Evolutionary conservation across 1,139 yeast species (phyloP).

Genomic region (Debaryomyces udenii): DNA sequence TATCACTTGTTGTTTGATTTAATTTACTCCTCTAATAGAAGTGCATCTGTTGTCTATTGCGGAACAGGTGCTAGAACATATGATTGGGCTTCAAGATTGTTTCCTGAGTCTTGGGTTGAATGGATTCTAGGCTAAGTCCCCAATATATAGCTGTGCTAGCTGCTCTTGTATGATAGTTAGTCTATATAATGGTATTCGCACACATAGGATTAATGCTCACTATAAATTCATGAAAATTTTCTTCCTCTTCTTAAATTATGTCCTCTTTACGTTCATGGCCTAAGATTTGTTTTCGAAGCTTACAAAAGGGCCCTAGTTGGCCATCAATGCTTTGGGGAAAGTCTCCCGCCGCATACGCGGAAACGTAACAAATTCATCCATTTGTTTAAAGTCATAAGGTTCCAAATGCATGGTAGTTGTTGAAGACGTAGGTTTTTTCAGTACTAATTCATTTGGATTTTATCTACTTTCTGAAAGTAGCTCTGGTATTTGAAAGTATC

Average conservation of each 20-base stretch:
- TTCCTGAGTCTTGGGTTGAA: conserved; percentile 39
- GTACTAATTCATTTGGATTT: conserved; percentile 20
- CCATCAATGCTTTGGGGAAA: conserved; percentile 79
- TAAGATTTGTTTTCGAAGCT: conserved; percentile 88
- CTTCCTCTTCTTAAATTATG: conserved; percentile 13
- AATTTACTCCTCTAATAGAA: conserved; percentile 34
- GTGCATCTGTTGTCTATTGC: conserved; percentile 44
- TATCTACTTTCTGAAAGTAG: conserved; percentile 13
- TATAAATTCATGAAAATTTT: conserved; percentile 9
- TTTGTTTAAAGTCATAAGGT: conserved; percentile 27
- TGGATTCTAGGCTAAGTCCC: conserved; percentile 19
- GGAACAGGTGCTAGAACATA: conserved; percentile 55
- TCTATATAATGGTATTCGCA: conserved; percentile 10
- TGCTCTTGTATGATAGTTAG: neutral
- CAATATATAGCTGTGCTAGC: no score
- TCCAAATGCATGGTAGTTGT: neutral
- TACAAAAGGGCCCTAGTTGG: conserved; percentile 50
- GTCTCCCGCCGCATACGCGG: conserved; percentile 86
- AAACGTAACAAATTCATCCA: conserved; percentile 53
- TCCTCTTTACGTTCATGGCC: conserved; percentile 56
- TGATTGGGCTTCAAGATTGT: conserved; percentile 34
- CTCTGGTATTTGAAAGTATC: conserved; percentile 17
- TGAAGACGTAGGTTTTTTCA: conserved; percentile 7
- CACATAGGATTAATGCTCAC: conserved; percentile 2
- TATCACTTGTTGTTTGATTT: conserved; percentile 60